These are phyloP conservation scores for Podaxis sp. DNA, from an alignment of 768 basidiomycete species.

Conservation along the genomic window DNA sequence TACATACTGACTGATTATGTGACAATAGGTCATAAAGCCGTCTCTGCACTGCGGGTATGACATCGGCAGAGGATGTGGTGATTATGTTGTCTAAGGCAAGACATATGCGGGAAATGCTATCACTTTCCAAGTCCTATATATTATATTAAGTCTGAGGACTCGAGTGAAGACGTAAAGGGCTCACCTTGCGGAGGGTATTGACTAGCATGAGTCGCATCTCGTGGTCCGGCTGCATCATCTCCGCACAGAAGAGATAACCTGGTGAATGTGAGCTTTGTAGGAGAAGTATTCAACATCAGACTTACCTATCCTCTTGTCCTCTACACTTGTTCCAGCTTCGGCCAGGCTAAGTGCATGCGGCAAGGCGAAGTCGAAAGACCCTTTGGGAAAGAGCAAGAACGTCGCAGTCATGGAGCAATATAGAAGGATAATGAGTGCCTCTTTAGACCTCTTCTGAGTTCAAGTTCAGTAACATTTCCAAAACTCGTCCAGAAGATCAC, in stretches of 20 bases:
- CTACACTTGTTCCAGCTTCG: constrained; percentile 58
- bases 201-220: constrained; percentile 82
- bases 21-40: constrained; percentile 64
- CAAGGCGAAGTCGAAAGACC: constrained; percentile 68
- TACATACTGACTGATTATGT: constrained; percentile 72
- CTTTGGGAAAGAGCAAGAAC: constrained; percentile 36
- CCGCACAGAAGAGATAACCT: constrained; percentile 81
- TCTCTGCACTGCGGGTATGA: constrained; percentile 73
- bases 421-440: constrained; percentile 64
- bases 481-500: constrained; percentile 11
- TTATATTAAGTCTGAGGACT: neutral
- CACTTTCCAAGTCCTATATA: constrained; percentile 68
- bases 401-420: constrained; percentile 61
- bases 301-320: constrained; percentile 68
- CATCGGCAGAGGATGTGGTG: constrained; percentile 56
- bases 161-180: neutral
- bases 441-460: constrained; percentile 59
- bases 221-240: constrained; percentile 65
- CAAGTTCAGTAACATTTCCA: constrained; percentile 15
- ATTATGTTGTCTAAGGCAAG: constrained; percentile 73
- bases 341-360: constrained; percentile 76
- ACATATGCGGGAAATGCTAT: constrained; percentile 53
- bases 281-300: neutral
- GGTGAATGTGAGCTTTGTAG: constrained; percentile 2
- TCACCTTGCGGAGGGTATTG: constrained; percentile 81